Evolutionary conservation across 495 filamentous ascomycete genomes (phyloP).

Genomic region (Hypoxylon subgilvum): DNA sequence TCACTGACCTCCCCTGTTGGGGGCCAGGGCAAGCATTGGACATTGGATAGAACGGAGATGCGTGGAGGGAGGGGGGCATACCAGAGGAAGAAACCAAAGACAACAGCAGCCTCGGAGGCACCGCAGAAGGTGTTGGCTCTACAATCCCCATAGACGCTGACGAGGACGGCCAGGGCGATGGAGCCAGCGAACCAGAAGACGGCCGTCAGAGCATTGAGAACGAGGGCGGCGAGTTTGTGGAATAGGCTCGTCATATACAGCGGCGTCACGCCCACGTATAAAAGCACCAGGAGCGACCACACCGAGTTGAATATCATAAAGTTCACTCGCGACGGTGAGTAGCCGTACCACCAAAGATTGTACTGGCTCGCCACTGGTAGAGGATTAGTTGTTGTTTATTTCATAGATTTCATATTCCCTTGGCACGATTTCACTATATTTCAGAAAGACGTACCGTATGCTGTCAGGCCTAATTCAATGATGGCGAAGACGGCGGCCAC

Average conservation of each 20-base stretch:
- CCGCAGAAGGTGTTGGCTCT: slow-evolving; percentile 43
- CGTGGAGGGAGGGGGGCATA: slow-evolving; percentile 1
- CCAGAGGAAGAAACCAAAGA: slow-evolving; percentile 57
- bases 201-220: slow-evolving; percentile 73
- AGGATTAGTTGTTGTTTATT: slow-evolving; percentile 17
- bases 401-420: not conserved
- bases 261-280: slow-evolving; percentile 70
- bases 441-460: slow-evolving; percentile 69
- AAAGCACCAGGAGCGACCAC: slow-evolving; percentile 72
- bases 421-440: no score
- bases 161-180: slow-evolving; percentile 70
- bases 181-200: slow-evolving; percentile 89
- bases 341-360: slow-evolving; percentile 38
- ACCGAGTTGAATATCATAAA: slow-evolving; percentile 77
- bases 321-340: slow-evolving; percentile 59
- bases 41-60: no score
- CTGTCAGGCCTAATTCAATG: slow-evolving; percentile 72
- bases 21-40: no score
- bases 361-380: slow-evolving; percentile 44
- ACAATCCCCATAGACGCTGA: slow-evolving; percentile 53
- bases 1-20: no score
- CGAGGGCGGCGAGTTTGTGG: slow-evolving; percentile 67
- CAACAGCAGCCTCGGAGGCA: slow-evolving; percentile 49
- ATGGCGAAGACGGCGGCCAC: slow-evolving; percentile 69
- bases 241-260: slow-evolving; percentile 61